Evolutionary conservation across 495 filamentous ascomycete genomes (phyloP).

Genomic region (Rostrohypoxylon terebratum): DNA sequence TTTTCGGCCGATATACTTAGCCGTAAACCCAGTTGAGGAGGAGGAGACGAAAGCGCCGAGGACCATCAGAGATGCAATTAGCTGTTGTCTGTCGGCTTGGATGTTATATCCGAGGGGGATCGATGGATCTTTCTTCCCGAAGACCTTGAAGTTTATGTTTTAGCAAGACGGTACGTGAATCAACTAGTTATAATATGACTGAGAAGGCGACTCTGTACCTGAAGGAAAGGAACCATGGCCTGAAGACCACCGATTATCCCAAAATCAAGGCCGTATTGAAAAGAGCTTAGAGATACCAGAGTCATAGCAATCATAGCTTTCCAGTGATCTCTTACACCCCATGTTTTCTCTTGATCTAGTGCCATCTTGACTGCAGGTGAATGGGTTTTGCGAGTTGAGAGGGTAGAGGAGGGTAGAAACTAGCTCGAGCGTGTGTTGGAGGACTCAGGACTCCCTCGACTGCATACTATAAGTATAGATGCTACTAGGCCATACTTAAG

Average conservation of each 20-base stretch:
- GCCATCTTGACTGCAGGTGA: slow-evolving; percentile 32
- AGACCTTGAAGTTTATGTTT: slow-evolving; percentile 47
- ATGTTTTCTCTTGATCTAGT: slow-evolving; percentile 40
- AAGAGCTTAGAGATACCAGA: slow-evolving; percentile 64
- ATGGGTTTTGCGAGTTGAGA: neutral
- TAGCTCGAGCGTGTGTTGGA: neutral
- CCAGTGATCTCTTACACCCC: slow-evolving; percentile 54
- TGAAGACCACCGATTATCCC: slow-evolving; percentile 71
- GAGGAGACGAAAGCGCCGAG: slow-evolving; percentile 70
- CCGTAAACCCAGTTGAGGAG: slow-evolving; percentile 63
- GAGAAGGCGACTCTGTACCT: slow-evolving; percentile 45
- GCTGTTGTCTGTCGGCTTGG: slow-evolving; percentile 63
- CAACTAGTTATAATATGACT: neutral
- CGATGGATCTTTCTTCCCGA: slow-evolving; percentile 55
- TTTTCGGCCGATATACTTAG: slow-evolving; percentile 61
- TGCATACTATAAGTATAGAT: too few relatives aligned
- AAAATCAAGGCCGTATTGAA: slow-evolving; percentile 74
- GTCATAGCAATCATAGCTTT: slow-evolving; percentile 58
- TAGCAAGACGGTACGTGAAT: slow-evolving; percentile 7
- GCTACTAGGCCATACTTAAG: slow-evolving; percentile 17
- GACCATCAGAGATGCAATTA: slow-evolving; percentile 70
- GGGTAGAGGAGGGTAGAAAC: slow-evolving; percentile 2
- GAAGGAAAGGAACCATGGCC: slow-evolving; percentile 71
- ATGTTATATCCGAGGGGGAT: slow-evolving; percentile 67
- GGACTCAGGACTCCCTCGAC: neutral